Base-by-base conservation (phyloP, 2,329 filamentous ascomycete species). In the Alternaria viburni region DNA sequence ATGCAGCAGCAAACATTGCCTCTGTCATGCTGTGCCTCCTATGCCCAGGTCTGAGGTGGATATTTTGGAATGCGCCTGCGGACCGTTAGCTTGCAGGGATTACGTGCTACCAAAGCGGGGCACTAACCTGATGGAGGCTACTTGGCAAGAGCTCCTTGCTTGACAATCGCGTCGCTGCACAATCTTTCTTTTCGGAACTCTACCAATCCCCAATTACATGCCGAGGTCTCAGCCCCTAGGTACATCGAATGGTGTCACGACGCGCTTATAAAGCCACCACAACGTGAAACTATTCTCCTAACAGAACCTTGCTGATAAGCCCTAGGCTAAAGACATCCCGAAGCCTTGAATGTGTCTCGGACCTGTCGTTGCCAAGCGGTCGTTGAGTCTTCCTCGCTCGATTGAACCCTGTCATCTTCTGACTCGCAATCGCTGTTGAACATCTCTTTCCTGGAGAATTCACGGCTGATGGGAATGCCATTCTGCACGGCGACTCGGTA, bases 321-420 rank as follows among this genome's bases (percentile, higher is more conserved):
- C 11, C 10, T 28, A 41, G 36, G 10, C 28, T 41, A 59, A 23
- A 62, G 43, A 32, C 59, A 62, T 12, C 59, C 55, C 5, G 59
- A 62, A 36, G 43, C 30, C 17, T 36, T 28, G 25, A 59, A 47
- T 7, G 36, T 54, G 6, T 46, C 28, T 47, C 49, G 59, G 19
- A 54, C 57, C 11, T 59, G 55, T 12, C 43, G 41, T 23, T 56
- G 59, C 59, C 59, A 62, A 25, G 25, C 47, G 8, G 15, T 32
- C n/a, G 12, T 47, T 30, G n/a, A n/a, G 13, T n/a, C 26, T 25
- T 43, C 43, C 28, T 46, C 49, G 28, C 59, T 62, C 15, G 43
- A 49, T 26, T 13, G 45, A 21, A 32, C 3, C 19, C 44, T 23
- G n/a, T 28, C 17, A 36, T 56, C 43, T 17, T 28, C 28, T 15